Percentiles rank a stretch among this genome's conserved stretches.
phyloP scores from a whole-genome alignment of 805 yeast genomes.

The Saccharomycopsis babjevae region DNA sequence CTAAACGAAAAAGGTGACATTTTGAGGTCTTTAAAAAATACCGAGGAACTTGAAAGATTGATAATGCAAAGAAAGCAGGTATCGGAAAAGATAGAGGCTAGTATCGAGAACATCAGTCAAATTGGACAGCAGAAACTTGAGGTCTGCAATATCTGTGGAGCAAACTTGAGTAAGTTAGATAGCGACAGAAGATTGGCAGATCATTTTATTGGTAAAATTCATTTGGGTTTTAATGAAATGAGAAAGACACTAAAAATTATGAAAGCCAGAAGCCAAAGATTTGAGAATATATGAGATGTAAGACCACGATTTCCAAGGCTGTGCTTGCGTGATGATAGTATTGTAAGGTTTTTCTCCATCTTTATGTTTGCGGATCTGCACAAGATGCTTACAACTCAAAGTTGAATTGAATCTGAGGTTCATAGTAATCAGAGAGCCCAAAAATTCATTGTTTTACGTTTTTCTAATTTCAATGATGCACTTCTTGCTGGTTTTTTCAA shows the following conservation, averaged over 20 bases:
- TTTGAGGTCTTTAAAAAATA: constrained; percentile 40
- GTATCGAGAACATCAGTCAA: constrained; percentile 69
- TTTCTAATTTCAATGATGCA: no score
- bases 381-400: no score
- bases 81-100: constrained; percentile 45
- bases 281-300: background rate
- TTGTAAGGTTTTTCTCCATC: no score
- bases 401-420: no score
- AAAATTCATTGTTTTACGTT: no score
- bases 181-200: constrained; percentile 83
- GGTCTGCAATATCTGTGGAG: constrained; percentile 86
- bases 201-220: constrained; percentile 82
- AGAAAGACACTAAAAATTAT: constrained; percentile 36
- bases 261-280: background rate
- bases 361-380: no score
- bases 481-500: no score
- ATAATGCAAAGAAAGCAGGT: constrained; percentile 40
- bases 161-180: constrained; percentile 74
- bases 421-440: no score
- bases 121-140: constrained; percentile 84
- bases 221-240: constrained; percentile 72
- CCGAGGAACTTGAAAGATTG: constrained; percentile 35
- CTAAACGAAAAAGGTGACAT: constrained; percentile 41
- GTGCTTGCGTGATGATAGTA: no score
- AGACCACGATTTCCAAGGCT: background rate